Base-by-base conservation (phyloP, 2,329 filamentous ascomycete species). In the Fusarium sp. region DNA sequence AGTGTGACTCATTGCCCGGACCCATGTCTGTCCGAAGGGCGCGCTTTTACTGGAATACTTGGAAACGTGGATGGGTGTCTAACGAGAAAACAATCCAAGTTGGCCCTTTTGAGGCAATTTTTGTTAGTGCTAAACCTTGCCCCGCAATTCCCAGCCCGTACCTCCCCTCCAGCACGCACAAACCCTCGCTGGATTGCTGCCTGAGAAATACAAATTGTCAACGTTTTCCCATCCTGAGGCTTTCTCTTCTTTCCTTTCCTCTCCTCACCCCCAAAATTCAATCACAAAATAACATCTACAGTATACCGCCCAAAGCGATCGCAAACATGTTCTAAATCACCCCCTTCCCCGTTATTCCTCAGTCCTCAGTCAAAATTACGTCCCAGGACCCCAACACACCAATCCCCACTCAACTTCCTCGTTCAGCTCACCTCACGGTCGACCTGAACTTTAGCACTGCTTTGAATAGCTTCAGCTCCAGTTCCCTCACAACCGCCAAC, bases 371-470 rank as follows among this genome's bases (percentile, higher is more conserved):
- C 83, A 88, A 82, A 79, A 88, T 88, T 85, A 75, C 78, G 80
- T 86, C 83, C 72, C 73, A 75, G 78, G 78, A 78, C 69, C 75
- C 71, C 65, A 75, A 78, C 76, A 77, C 67, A 72, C 70, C 72
- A 71, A 72, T 79, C 82, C 75, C 85, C 81, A 82, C 84, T 85
- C 83, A 78, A 80, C 72, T 52, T 80, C 72, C 33, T 11, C 45
- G 68, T 76, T 78, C 76, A 81, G 76, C 73, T 85, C 86, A 85
- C 85, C 79, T 83, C 83, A 81, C 80, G 87, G 87, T 86, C 81
- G 86, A 87, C 77, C 88, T 92, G 89, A 90, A 90, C 87, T 88
- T 82, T 76, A 85, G 84, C 84, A 81, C 82, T 81, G 86, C 87
- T 85, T 80, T 82, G 78, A 75, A 76, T 77, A 84, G 83, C 84